Evolutionary conservation across 2,329 filamentous ascomycete genomes (phyloP).

Genomic region (Penicillium crustosum): DNA sequence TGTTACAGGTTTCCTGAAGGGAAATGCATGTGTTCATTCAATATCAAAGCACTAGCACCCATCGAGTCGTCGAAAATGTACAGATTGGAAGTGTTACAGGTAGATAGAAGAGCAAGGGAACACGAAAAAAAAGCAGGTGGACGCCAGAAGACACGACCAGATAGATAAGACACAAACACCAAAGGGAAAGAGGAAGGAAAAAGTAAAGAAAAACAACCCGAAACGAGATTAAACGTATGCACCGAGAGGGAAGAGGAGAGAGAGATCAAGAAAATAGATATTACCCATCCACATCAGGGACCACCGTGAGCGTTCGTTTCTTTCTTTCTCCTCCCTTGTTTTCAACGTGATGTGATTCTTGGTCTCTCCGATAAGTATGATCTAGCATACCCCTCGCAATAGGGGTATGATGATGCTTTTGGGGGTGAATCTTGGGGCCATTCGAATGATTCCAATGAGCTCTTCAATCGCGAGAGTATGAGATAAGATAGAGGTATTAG

Average conservation of each 20-base stretch:
- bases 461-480: conserved; percentile 3
- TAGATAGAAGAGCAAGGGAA: conserved; percentile 14
- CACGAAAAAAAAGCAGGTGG: conserved; percentile 10
- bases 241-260: conserved; percentile 21
- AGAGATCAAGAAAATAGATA: conserved; percentile 14
- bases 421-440: conserved; percentile 3
- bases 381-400: conserved; percentile 10
- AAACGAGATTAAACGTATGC: conserved; percentile 16
- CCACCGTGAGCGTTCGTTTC: conserved; percentile 8
- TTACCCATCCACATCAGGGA: conserved; percentile 12
- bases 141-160: conserved; percentile 17
- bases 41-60: conserved; percentile 24
- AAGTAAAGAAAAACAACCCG: conserved; percentile 8
- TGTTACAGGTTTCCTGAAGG: conserved; percentile 5
- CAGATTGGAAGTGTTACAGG: conserved; percentile 29
- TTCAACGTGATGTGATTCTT: conserved; percentile 19
- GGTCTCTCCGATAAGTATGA: conserved; percentile 12
- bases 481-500: conserved; percentile 1
- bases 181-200: conserved; percentile 5
- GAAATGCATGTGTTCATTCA: conserved; percentile 22
- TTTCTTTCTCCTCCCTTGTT: conserved; percentile 14
- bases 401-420: conserved; percentile 17
- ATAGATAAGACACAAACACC: conserved; percentile 13
- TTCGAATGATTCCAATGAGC: not conserved
- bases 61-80: conserved; percentile 33